These are phyloP conservation scores for Austroboletus festivus DNA, from an alignment of 768 basidiomycete genomes.

Conservation along the genomic window DNA sequence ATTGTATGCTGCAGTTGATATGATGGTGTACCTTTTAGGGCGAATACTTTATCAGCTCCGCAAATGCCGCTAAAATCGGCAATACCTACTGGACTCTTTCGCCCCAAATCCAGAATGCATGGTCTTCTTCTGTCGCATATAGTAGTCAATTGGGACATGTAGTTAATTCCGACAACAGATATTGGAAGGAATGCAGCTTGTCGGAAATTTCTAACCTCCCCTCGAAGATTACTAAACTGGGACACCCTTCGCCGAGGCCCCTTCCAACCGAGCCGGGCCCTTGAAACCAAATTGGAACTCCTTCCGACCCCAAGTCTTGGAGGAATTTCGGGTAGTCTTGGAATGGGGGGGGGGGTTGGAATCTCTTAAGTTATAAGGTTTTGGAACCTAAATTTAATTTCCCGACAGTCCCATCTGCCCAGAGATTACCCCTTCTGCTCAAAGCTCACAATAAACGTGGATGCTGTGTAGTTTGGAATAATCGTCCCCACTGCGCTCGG, in stretches of 20 bases:
- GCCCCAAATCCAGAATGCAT: slow-evolving; percentile 55
- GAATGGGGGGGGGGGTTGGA: too few relatives aligned
- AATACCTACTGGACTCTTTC: slow-evolving; percentile 48
- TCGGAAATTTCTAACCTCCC: too few relatives aligned
- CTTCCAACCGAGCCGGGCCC: too few relatives aligned
- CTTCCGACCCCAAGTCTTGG: too few relatives aligned
- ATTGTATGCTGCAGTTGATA: slow-evolving; percentile 55
- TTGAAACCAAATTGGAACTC: too few relatives aligned
- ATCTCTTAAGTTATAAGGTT: too few relatives aligned
- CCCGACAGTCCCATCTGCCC: slow-evolving; percentile 39
- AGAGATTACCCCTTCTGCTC: slow-evolving; percentile 34
- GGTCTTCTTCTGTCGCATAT: slow-evolving; percentile 50
- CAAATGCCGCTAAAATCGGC: slow-evolving; percentile 42
- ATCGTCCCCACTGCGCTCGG: slow-evolving; percentile 41
- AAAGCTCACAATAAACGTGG: slow-evolving; percentile 9
- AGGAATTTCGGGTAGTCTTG: too few relatives aligned
- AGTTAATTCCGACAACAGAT: slow-evolving; percentile 11
- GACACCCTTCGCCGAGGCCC: too few relatives aligned
- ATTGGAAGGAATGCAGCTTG: too few relatives aligned
- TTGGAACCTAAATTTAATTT: too few relatives aligned
- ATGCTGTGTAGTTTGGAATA: slow-evolving; percentile 37
- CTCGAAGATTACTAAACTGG: too few relatives aligned
- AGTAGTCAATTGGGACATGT: slow-evolving; percentile 32
- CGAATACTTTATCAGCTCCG: slow-evolving; percentile 35
- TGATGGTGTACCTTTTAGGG: slow-evolving; percentile 47